Evolutionary conservation across 169 alveolate species (phyloP).

Genomic region (Plasmodium relictum): DNA sequence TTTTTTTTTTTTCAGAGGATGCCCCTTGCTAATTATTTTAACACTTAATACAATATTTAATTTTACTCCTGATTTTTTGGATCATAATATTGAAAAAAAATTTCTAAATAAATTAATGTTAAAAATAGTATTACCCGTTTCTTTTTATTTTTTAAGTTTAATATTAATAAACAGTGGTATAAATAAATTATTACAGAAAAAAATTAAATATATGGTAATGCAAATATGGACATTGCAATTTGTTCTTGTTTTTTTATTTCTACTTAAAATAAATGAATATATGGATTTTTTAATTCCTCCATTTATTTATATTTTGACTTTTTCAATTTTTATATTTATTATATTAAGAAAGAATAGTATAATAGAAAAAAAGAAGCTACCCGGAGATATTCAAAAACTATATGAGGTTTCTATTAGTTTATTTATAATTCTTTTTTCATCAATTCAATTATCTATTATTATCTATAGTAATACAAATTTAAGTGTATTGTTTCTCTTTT

Average conservation of each 20-base stretch:
- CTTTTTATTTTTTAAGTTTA: constrained; percentile 21
- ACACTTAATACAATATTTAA: constrained; percentile 5
- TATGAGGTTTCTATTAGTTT: constrained; percentile 32
- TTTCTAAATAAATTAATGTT: constrained; percentile 22
- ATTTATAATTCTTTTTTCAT: constrained; percentile 18
- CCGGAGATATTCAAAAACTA: constrained; percentile 16
- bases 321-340: constrained; percentile 14
- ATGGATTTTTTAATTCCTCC: constrained; percentile 25
- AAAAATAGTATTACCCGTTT: constrained; percentile 24
- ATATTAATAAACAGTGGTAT: constrained; percentile 31
- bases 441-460: constrained; percentile 48
- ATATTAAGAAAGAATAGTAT: constrained; percentile 35
- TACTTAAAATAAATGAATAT: constrained; percentile 13
- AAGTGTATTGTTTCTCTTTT: constrained; percentile 26
- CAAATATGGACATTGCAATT: constrained; percentile 52
- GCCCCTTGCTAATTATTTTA: constrained; percentile 9
- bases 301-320: constrained; percentile 25
- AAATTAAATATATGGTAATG: constrained; percentile 10
- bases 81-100: constrained; percentile 31
- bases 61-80: constrained; percentile 20
- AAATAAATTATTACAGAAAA: constrained; percentile 11
- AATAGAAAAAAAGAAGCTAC: constrained; percentile 16
- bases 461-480: constrained; percentile 66
- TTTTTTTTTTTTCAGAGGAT: constrained; percentile 16
- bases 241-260: constrained; percentile 22